Conservation (phyloP, 225 moss, liverwort and hornwort species). For the Anthoceros angustus region DNA sequence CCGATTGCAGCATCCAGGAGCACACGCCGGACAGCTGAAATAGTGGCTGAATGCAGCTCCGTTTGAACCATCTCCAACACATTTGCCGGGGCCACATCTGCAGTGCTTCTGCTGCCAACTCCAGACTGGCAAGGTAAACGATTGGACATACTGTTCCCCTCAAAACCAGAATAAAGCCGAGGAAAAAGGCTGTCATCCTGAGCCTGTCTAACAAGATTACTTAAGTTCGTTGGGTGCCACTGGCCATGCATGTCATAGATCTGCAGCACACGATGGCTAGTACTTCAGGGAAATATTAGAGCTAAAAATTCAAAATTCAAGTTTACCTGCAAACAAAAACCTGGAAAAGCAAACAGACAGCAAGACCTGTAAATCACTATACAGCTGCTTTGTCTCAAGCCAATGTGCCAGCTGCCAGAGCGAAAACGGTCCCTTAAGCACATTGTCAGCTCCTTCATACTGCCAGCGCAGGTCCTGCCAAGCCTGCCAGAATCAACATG, state of each 20-base stretch:
- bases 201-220: not conserved
- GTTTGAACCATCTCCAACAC: not conserved
- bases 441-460: constrained; percentile 4
- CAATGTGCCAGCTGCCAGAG: not conserved
- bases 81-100: not conserved
- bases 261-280: not conserved
- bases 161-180: too few species aligned
- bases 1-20: not conserved
- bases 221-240: not conserved
- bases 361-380: not conserved
- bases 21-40: not conserved
- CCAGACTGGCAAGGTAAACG: too few species aligned
- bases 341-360: too few species aligned
- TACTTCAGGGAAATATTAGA: too few species aligned
- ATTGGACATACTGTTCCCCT: too few species aligned
- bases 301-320: too few species aligned
- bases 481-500: not conserved
- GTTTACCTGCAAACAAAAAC: too few species aligned
- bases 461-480: constrained; percentile 4
- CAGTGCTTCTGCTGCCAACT: not conserved
- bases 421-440: not conserved
- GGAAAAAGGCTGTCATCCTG: not conserved
- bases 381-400: not conserved
- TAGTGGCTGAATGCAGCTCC: constrained; percentile 2
- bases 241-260: not conserved